Conservation (phyloP, 768 basidiomycete genomes). For the Boletus rufocinnamomeus region DNA sequence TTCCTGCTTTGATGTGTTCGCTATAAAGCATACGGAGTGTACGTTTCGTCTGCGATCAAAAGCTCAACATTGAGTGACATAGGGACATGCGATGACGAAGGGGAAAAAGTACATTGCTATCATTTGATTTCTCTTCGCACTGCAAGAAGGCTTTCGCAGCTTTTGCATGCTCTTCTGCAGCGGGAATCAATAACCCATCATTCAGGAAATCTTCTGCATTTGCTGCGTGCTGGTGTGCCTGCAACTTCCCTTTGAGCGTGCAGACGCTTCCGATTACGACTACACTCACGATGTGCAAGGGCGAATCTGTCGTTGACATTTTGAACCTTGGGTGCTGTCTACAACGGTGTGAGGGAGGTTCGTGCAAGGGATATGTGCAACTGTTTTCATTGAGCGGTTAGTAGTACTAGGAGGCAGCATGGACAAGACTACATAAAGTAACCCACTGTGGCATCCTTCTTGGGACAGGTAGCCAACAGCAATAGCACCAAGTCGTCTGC, state of each 20-base stretch:
- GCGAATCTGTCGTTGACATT: constrained; percentile 45
- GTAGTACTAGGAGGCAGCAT: neutral
- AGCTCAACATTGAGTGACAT: constrained; percentile 9
- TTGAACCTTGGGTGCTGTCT: neutral
- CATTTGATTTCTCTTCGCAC: constrained; percentile 71
- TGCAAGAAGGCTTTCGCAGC: constrained; percentile 76
- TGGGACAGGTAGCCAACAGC: neutral
- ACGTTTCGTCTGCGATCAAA: constrained; percentile 61
- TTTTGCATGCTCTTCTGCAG: constrained; percentile 71
- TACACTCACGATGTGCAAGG: constrained; percentile 51
- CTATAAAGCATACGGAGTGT: constrained; percentile 75
- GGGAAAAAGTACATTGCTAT: constrained; percentile 60
- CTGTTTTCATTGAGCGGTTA: constrained; percentile 7
- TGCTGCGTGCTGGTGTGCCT: constrained; percentile 84
- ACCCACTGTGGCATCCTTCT: constrained; percentile 8
- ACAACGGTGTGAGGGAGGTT: neutral
- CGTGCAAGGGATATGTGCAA: neutral
- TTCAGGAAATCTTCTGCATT: constrained; percentile 73
- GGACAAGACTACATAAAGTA: neutral
- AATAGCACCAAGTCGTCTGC: too few species aligned
- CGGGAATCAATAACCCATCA: constrained; percentile 69
- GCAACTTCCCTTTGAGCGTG: constrained; percentile 12
- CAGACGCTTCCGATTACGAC: neutral
- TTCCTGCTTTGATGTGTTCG: constrained; percentile 69
- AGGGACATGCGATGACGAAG: neutral